Percentiles rank a stretch among this genome's conserved stretches.
These are phyloP conservation scores for Curvularia sp. DNA, from an alignment of 2,329 filamentous ascomycete species.

Conservation along the genomic window DNA sequence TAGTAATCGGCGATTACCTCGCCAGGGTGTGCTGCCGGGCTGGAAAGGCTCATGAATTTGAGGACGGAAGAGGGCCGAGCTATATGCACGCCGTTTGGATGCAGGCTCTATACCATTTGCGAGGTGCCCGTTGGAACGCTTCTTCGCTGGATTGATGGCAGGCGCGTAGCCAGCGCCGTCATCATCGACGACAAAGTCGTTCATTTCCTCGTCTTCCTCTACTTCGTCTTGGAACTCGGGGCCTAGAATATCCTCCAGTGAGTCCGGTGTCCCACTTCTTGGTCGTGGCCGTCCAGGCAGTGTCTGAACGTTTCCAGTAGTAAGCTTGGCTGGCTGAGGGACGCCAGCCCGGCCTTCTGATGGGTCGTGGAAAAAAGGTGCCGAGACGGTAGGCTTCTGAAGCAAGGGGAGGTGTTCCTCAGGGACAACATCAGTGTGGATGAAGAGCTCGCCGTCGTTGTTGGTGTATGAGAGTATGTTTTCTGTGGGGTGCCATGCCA, in stretches of 20 bases:
- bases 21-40: slow-evolving; percentile 93
- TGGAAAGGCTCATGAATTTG: slow-evolving; percentile 86
- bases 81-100: slow-evolving; percentile 60
- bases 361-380: slow-evolving; percentile 86
- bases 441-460: slow-evolving; percentile 90
- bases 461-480: slow-evolving; percentile 93
- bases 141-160: slow-evolving; percentile 66
- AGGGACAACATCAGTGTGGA: slow-evolving; percentile 73
- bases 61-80: slow-evolving; percentile 61
- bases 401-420: slow-evolving; percentile 58
- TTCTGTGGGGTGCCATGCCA: slow-evolving; percentile 88
- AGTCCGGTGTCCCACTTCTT: slow-evolving; percentile 68
- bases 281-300: slow-evolving; percentile 62
- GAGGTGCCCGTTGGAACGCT: slow-evolving; percentile 62
- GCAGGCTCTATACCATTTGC: slow-evolving; percentile 54
- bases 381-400: slow-evolving; percentile 68
- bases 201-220: slow-evolving; percentile 59
- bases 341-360: slow-evolving; percentile 73
- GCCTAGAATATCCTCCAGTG: slow-evolving; percentile 81
- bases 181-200: slow-evolving; percentile 92
- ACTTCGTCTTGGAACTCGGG: slow-evolving; percentile 59
- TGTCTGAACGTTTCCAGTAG: slow-evolving; percentile 64
- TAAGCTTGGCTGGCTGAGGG: slow-evolving; percentile 56
- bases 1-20: slow-evolving; percentile 90
- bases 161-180: slow-evolving; percentile 89